A percentile compares a stretch with the other conserved stretches of the same genome.
Conservation (phyloP, 495 filamentous ascomycete species). For the Penicillium coffeae region DNA sequence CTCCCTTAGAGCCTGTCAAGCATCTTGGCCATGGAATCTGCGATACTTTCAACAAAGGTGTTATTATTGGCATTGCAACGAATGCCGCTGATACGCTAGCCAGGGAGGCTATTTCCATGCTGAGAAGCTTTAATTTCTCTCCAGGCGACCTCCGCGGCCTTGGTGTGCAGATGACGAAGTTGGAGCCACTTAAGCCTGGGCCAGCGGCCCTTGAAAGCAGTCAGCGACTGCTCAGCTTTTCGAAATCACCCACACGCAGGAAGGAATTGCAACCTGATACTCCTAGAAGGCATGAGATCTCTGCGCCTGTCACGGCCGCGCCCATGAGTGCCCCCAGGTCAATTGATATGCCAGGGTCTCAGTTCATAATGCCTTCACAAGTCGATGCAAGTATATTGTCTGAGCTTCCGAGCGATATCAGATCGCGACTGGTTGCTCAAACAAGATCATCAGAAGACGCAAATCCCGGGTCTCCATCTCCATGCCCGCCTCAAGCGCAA, state of each 20-base stretch:
- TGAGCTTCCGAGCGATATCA: constrained; percentile 77
- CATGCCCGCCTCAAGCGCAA: constrained; percentile 19
- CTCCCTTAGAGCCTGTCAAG: constrained; percentile 88
- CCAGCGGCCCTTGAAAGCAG: constrained; percentile 50
- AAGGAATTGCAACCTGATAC: constrained; percentile 50
- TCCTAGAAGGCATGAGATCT: constrained; percentile 59
- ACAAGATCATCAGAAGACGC: constrained; percentile 29
- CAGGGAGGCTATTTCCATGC: constrained; percentile 76
- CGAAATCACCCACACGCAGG: constrained; percentile 34
- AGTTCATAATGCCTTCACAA: constrained; percentile 83
- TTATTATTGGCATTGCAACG: constrained; percentile 76
- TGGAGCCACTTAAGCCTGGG: constrained; percentile 68
- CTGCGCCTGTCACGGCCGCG: constrained; percentile 27
- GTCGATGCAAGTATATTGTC: constrained; percentile 71
- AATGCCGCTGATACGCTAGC: constrained; percentile 64
- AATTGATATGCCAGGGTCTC: constrained; percentile 74
- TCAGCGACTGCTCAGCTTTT: constrained; percentile 56
- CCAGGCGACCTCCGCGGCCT: constrained; percentile 88
- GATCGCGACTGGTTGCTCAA: constrained; percentile 61
- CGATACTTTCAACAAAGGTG: constrained; percentile 85
- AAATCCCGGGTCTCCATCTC: constrained; percentile 27
- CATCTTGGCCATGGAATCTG: constrained; percentile 95
- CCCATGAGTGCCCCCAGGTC: constrained; percentile 57
- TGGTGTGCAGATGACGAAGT: constrained; percentile 86
- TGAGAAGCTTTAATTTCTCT: constrained; percentile 76